These are phyloP conservation scores for Rhizoclosmatium globosum DNA, from an alignment of 192 early-diverging fungal genomes.

Conservation along the genomic window DNA sequence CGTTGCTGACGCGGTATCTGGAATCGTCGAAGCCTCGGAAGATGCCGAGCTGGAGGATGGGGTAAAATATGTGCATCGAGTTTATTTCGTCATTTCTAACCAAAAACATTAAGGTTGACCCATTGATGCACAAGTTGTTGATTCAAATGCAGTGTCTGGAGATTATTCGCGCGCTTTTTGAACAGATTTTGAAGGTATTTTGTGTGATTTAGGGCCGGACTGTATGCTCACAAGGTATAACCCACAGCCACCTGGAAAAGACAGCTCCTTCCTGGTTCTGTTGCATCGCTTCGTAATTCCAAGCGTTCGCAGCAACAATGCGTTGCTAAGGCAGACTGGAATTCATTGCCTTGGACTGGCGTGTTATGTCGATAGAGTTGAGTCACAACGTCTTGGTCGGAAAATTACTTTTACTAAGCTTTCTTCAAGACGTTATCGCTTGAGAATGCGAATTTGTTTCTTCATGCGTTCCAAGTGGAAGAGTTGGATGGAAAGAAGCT, in stretches of 20 bases:
- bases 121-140: slow-evolving; percentile 10
- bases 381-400: no score
- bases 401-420: not conserved
- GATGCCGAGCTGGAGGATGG: not conserved
- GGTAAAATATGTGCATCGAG: not conserved
- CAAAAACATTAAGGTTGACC: not conserved
- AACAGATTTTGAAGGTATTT: slow-evolving; percentile 22
- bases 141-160: slow-evolving; percentile 28
- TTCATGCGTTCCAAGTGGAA: slow-evolving; percentile 67
- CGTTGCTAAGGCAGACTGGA: slow-evolving; percentile 73
- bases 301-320: slow-evolving; percentile 18
- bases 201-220: not conserved
- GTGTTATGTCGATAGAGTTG: slow-evolving; percentile 78
- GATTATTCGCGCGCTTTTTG: slow-evolving; percentile 32
- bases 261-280: slow-evolving; percentile 22
- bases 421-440: slow-evolving; percentile 64
- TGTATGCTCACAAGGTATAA: not conserved
- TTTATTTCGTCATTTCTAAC: not conserved
- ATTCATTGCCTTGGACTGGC: slow-evolving; percentile 84
- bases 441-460: slow-evolving; percentile 77
- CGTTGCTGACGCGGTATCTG: slow-evolving; percentile 31
- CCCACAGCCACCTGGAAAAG: not conserved
- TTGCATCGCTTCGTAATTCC: slow-evolving; percentile 32
- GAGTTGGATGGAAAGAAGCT: slow-evolving; percentile 67
- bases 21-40: slow-evolving; percentile 6